These are phyloP conservation scores for Mycena metata DNA, from an alignment of 768 basidiomycete species.

Conservation along the genomic window DNA sequence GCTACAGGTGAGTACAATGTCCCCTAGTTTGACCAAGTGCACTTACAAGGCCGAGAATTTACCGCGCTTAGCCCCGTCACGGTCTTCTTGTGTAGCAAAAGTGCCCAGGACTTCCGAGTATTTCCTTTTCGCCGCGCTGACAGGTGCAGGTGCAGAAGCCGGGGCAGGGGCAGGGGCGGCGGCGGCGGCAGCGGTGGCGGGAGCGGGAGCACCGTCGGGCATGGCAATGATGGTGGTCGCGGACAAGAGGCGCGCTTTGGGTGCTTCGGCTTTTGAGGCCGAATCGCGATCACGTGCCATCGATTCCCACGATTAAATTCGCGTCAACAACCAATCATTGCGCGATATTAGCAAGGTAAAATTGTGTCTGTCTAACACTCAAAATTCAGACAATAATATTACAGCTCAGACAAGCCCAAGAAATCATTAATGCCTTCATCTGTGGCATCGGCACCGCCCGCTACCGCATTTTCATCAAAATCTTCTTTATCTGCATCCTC, in stretches of 20 bases:
- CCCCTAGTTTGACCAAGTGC: too few relatives aligned
- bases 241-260: too few relatives aligned
- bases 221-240: too few relatives aligned
- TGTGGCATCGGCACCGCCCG: neutral
- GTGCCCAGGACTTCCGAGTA: neutral
- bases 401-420: neutral
- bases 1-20: too few relatives aligned
- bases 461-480: neutral
- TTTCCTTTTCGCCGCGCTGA: neutral
- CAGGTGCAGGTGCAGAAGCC: too few relatives aligned
- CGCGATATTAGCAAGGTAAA: too few relatives aligned
- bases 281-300: conserved; percentile 11
- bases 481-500: neutral
- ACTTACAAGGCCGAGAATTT: neutral
- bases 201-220: too few relatives aligned
- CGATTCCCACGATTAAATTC: neutral
- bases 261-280: neutral
- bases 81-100: neutral
- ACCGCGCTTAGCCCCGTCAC: neutral
- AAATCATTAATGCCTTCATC: neutral
- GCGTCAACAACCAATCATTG: neutral
- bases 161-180: too few relatives aligned
- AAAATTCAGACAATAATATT: neutral
- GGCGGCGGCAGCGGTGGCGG: neutral
- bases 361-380: too few relatives aligned